Evolutionary conservation across 1,284 basidiomycete genomes (phyloP).

Genomic region (Peniophora sp.): DNA sequence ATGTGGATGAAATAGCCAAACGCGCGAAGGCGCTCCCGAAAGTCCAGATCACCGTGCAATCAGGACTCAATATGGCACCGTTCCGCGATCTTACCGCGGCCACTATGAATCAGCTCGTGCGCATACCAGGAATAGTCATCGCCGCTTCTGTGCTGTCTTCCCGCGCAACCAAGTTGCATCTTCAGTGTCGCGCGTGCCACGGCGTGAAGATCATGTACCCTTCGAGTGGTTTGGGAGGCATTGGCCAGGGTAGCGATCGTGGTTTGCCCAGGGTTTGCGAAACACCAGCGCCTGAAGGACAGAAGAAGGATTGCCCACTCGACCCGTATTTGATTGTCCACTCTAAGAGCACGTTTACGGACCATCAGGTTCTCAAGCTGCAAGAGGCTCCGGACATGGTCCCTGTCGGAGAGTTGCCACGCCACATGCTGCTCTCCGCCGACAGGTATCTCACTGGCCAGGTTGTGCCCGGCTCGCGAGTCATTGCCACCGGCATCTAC

Average conservation of each 20-base stretch:
- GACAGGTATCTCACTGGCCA: constrained; percentile 87
- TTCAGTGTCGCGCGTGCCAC: constrained; percentile 91
- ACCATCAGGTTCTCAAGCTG: constrained; percentile 94
- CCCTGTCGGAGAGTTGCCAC: constrained; percentile 94
- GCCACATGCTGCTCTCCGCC: constrained; percentile 90
- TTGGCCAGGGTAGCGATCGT: constrained; percentile 72
- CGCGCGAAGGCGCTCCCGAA: constrained; percentile 63
- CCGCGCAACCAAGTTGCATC: constrained; percentile 84
- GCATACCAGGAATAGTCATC: constrained; percentile 97
- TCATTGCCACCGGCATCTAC: constrained; percentile 95
- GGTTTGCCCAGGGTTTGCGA: constrained; percentile 84
- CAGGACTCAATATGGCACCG: constrained; percentile 85
- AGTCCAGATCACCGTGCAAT: constrained; percentile 85
- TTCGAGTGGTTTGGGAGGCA: constrained; percentile 78
- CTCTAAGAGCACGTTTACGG: constrained; percentile 90
- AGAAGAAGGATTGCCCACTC: constrained; percentile 88
- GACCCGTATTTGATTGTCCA: constrained; percentile 97
- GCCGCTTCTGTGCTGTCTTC: constrained; percentile 92
- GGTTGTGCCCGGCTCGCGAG: constrained; percentile 90
- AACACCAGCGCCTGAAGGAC: constrained; percentile 63
- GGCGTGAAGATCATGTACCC: constrained; percentile 79
- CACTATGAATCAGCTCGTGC: constrained; percentile 92
- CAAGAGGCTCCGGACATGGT: constrained; percentile 99
- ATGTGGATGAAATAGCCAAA: not conserved
- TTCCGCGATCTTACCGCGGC: constrained; percentile 92